Evolutionary conservation across 768 basidiomycete species (phyloP), one percentile per base, ranked within the genome.

Genomic region (Xerocomus brunneocitrinus): DNA sequence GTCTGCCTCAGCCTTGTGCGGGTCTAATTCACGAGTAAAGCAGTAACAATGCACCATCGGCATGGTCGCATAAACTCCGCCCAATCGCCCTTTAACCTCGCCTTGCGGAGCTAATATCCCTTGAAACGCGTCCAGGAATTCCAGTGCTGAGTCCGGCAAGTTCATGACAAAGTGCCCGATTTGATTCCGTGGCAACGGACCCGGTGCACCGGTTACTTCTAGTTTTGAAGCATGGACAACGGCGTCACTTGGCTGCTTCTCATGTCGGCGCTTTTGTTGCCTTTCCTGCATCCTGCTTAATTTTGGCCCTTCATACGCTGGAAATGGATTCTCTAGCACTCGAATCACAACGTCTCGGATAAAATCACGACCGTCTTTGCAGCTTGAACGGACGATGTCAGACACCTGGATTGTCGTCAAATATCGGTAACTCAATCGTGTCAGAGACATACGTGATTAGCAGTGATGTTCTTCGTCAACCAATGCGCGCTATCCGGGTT

Each of bases 141-240:
- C 76, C 50, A 98, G 83, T 0, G 95, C 97, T 25, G 87, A 85
- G 60, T 91, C 93, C 3, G 97, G 97, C 19, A 99, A 77, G 69
- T 99, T 99, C 94, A 99, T 95, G n/a, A 97, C 87, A 64, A 91
- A 94, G 66, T 97, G 95, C 12, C 82, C 73, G 58, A 97, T 83
- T 41, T 78, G 72, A 51, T 69, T 74, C 53, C 88, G 81, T 35
- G 74, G 67, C 8, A 68, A 73, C 41, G 60, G 22, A 19, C 49
- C 51, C 4, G 57, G 22, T 19, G 53, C 58, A 34, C 51, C 30
- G 41, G 58, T 47, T n/a, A 25, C 50, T 28, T 58, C 41, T n/a
- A 38, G 25, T 42, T 42, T 40, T 44, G 52, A 22, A 27, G 44
- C 32, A 25, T 47, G 49, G 25, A 8, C 38, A 25, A 25, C 12